Base-by-base conservation (phyloP, 2,329 filamentous ascomycete genomes). In the Claviceps citrina region DNA sequence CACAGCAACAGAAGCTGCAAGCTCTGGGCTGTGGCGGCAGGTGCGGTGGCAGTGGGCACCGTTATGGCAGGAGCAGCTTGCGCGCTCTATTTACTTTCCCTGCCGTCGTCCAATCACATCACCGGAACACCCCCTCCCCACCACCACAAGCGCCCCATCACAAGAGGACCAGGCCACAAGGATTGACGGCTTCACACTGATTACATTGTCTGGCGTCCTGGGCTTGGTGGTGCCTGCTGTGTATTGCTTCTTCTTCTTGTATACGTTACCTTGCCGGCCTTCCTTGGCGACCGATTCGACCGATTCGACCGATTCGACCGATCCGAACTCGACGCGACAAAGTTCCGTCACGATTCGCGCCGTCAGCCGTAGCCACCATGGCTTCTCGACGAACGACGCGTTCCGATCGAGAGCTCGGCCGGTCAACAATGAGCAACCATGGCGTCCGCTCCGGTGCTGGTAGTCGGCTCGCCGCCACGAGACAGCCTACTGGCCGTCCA, bases 301-400 rank as follows among this genome's bases (percentile, higher is more conserved):
- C n/a, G n/a, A n/a, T n/a, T n/a, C n/a, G n/a, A n/a, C n/a, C n/a
- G n/a, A n/a, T n/a, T n/a, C n/a, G 31, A 15, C 18, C 7, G 12
- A 13, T 7, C 8, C 13, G 5, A 24, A n/a, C n/a, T 28, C 18
- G 24, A 28, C 38, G 38, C 31, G 25, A 34, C 31, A 7, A 40
- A 6, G 13, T 19, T n/a, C n/a, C 30, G 31, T 16, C 24, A 26
- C 31, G 13, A 40, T 24, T 24, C 25, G 31, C 31, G 31, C 18
- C 28, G 13, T 26, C 41, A 37, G 37, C 31, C 24, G 10, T 6
- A 31, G 37, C 37, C 36, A 43, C 16, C 15, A 41, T 44, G 43
- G 43, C 43, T 36, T 40, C 43, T 20, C 40, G 43, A 43, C 43
- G 43, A 27, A 42, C 28, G 7, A 44, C 43, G 38, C 43, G 43